These are phyloP conservation scores for Pythium rishiriense DNA, from an alignment of 352 stramenopile species.

Conservation along the genomic window DNA sequence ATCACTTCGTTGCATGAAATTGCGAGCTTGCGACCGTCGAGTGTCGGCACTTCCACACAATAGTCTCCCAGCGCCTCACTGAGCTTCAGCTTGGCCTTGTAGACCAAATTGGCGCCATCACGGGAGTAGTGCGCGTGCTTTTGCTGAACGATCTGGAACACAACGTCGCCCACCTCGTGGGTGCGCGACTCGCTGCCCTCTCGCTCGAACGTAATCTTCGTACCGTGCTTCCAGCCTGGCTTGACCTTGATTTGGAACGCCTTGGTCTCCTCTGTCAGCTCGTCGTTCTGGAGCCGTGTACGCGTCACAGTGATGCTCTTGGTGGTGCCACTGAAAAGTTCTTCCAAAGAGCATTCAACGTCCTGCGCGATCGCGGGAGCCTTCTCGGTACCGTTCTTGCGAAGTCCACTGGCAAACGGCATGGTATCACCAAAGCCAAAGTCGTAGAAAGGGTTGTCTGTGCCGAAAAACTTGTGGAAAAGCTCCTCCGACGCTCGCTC, in stretches of 20 bases:
- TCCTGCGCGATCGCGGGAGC: slow-evolving; percentile 66
- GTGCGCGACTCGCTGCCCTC: slow-evolving; percentile 90
- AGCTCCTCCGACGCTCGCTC: slow-evolving; percentile 89
- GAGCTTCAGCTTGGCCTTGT: slow-evolving; percentile 92
- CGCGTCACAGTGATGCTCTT: slow-evolving; percentile 88
- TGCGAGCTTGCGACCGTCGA: slow-evolving; percentile 93
- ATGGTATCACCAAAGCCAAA: slow-evolving; percentile 89
- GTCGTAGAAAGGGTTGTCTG: slow-evolving; percentile 89
- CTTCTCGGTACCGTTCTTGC: slow-evolving; percentile 79
- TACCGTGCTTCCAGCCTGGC: slow-evolving; percentile 93
- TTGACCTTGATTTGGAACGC: slow-evolving; percentile 91
- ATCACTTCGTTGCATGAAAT: slow-evolving; percentile 94
- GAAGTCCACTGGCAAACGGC: slow-evolving; percentile 78
- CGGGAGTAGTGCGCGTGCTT: slow-evolving; percentile 87
- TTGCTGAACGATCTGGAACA: slow-evolving; percentile 91
- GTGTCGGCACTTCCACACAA: slow-evolving; percentile 92
- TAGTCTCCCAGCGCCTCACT: slow-evolving; percentile 96
- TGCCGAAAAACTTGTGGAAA: slow-evolving; percentile 93
- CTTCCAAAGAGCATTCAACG: slow-evolving; percentile 86
- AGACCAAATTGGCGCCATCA: slow-evolving; percentile 92
- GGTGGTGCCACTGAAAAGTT: slow-evolving; percentile 90
- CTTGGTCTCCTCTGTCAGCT: slow-evolving; percentile 79
- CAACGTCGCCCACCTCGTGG: slow-evolving; percentile 92
- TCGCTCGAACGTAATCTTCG: slow-evolving; percentile 95
- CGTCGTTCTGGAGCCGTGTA: slow-evolving; percentile 73